phyloP scores from a whole-genome alignment of 352 stramenopile species.

The Globisporangium nodosum region DNA sequence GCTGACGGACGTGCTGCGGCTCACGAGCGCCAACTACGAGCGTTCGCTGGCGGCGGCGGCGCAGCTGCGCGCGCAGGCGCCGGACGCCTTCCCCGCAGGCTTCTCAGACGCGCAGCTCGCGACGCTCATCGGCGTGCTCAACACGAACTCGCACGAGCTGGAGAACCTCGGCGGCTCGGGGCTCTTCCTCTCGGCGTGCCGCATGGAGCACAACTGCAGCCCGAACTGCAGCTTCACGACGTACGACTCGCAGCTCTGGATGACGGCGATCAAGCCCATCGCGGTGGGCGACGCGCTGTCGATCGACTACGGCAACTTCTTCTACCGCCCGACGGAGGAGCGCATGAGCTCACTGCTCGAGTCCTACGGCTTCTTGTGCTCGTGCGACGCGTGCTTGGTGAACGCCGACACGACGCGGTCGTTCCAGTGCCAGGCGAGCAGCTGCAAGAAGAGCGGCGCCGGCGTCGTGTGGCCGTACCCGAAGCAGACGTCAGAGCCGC shows the following conservation, averaged over 20 bases:
- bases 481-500: conserved; percentile 8
- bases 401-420: conserved; percentile 45
- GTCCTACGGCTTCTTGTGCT: conserved; percentile 63
- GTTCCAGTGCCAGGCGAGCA: conserved; percentile 37
- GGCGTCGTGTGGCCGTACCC: conserved; percentile 48
- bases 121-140: conserved; percentile 61
- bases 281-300: conserved; percentile 53
- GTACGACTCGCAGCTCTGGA: conserved; percentile 61
- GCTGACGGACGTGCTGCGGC: conserved; percentile 37
- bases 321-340: conserved; percentile 62
- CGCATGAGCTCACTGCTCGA: conserved; percentile 48
- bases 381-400: conserved; percentile 47
- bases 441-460: conserved; percentile 17
- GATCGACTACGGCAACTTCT: conserved; percentile 79
- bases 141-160: conserved; percentile 72
- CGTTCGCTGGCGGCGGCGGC: conserved; percentile 31
- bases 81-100: conserved; percentile 45
- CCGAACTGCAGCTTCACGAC: conserved; percentile 78
- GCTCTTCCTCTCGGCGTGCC: conserved; percentile 62
- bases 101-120: conserved; percentile 59
- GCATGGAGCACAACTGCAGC: conserved; percentile 68
- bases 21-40: conserved; percentile 43
- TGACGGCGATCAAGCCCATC: conserved; percentile 69
- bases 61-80: conserved; percentile 33
- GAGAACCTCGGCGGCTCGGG: conserved; percentile 69